Evolutionary conservation across 129 eudicot genomes (phyloP).

Genomic region (Helianthus tuberosus): DNA sequence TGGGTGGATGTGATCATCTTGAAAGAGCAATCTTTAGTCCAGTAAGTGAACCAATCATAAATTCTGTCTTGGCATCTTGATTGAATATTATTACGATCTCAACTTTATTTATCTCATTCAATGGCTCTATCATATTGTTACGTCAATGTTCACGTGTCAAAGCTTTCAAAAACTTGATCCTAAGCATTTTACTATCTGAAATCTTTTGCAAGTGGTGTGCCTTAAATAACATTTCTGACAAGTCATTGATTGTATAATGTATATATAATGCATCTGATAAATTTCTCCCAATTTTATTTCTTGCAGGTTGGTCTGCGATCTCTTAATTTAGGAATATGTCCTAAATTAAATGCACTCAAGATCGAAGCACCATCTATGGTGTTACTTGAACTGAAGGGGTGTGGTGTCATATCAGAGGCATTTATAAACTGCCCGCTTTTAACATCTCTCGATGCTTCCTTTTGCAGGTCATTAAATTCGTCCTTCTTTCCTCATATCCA

Average conservation of each 20-base stretch:
- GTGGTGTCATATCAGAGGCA: constrained; percentile 95
- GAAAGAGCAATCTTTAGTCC: constrained; percentile 88
- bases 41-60: constrained; percentile 42
- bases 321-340: constrained; percentile 90
- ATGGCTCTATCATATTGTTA: not conserved
- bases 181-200: not conserved
- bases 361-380: constrained; percentile 86
- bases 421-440: constrained; percentile 75
- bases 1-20: constrained; percentile 97
- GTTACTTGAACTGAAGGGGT: constrained; percentile 92
- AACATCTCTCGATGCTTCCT: constrained; percentile 93
- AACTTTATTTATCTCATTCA: not conserved
- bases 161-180: not conserved
- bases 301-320: constrained; percentile 85
- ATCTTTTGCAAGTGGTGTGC: not conserved
- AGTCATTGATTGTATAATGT: not conserved
- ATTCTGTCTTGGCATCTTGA: constrained; percentile 9
- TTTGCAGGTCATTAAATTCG: constrained; percentile 74
- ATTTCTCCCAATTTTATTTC: constrained; percentile 7
- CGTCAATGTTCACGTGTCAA: not conserved
- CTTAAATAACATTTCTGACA: not conserved
- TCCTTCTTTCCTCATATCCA: not conserved
- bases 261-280: not conserved
- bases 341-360: constrained; percentile 68
- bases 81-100: not conserved